Evolutionary conservation across 2,329 filamentous ascomycete genomes (phyloP).

Genomic region (Sarocladiaceae sp.): DNA sequence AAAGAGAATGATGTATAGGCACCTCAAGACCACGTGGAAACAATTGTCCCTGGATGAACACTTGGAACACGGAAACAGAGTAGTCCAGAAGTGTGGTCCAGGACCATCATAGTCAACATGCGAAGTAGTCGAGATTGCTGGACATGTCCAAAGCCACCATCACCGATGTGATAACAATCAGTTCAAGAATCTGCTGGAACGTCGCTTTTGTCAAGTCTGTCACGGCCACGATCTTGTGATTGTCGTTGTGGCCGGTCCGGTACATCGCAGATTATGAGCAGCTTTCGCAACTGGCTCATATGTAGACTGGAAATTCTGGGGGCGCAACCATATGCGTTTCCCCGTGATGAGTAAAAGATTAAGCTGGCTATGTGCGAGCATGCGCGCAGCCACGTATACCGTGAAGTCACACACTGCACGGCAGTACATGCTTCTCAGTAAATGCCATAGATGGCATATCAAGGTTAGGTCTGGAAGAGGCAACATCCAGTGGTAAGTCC

Average conservation of each 20-base stretch:
- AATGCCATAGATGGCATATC: not conserved
- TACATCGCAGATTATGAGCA: no score
- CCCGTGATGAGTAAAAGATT: conserved; percentile 1
- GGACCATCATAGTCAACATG: not conserved
- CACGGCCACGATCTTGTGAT: no score
- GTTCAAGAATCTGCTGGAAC: not conserved
- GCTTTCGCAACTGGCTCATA: no score
- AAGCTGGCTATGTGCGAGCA: not conserved
- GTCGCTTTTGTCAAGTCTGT: not conserved
- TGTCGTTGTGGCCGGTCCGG: no score
- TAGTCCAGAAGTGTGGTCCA: not conserved
- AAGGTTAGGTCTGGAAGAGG: conserved; percentile 2
- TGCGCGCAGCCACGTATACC: not conserved
- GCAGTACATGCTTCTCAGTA: not conserved
- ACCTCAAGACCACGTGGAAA: not conserved
- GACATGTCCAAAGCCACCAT: no score
- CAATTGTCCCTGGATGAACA: not conserved
- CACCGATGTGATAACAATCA: no score
- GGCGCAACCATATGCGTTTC: conserved; percentile 8
- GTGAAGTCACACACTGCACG: not conserved
- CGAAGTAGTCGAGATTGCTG: no score
- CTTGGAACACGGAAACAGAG: not conserved
- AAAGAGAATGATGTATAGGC: not conserved
- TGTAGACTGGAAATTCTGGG: no score
- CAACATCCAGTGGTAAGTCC: not conserved